Evolutionary conservation across 2,329 filamentous ascomycete genomes (phyloP).

Genomic region (Claviceps sp.): DNA sequence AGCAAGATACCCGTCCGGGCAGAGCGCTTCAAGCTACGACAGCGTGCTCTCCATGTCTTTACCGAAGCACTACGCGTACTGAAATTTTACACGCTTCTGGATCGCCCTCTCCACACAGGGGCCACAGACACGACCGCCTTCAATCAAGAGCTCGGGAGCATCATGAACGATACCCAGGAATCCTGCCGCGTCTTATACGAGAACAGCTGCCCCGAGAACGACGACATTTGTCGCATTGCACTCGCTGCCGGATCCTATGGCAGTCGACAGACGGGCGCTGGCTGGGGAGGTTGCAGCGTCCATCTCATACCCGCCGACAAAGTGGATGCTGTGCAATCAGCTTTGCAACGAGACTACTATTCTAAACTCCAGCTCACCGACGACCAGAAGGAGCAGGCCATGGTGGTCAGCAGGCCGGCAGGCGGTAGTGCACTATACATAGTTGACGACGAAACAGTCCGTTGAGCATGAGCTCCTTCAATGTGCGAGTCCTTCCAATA

Average conservation of each 20-base stretch:
- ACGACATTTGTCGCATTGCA: slow-evolving; percentile 73
- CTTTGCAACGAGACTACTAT: slow-evolving; percentile 76
- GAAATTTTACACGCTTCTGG: slow-evolving; percentile 68
- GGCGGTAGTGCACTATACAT: slow-evolving; percentile 50
- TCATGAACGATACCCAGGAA: slow-evolving; percentile 82
- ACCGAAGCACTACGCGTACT: slow-evolving; percentile 77
- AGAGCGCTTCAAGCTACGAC: slow-evolving; percentile 73
- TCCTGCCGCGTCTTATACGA: slow-evolving; percentile 82
- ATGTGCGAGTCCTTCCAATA: neutral
- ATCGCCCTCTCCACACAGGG: slow-evolving; percentile 28
- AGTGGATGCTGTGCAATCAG: slow-evolving; percentile 62
- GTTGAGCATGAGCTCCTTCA: neutral
- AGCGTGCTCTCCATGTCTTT: slow-evolving; percentile 84
- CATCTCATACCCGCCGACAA: slow-evolving; percentile 80
- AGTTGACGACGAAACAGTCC: slow-evolving; percentile 18
- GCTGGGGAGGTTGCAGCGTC: slow-evolving; percentile 93
- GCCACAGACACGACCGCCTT: slow-evolving; percentile 42
- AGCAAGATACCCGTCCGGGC: slow-evolving; percentile 82
- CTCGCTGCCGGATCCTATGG: slow-evolving; percentile 68
- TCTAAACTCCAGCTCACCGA: slow-evolving; percentile 48
- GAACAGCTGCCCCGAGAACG: slow-evolving; percentile 86
- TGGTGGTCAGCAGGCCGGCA: slow-evolving; percentile 81
- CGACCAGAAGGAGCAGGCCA: slow-evolving; percentile 63
- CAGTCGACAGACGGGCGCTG: slow-evolving; percentile 77
- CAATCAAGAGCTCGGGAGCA: slow-evolving; percentile 57